Evolutionary conservation across 345 rosid genomes (phyloP), one percentile per base, ranked within the genome.

Genomic region (Abelmoschus esculentus): DNA sequence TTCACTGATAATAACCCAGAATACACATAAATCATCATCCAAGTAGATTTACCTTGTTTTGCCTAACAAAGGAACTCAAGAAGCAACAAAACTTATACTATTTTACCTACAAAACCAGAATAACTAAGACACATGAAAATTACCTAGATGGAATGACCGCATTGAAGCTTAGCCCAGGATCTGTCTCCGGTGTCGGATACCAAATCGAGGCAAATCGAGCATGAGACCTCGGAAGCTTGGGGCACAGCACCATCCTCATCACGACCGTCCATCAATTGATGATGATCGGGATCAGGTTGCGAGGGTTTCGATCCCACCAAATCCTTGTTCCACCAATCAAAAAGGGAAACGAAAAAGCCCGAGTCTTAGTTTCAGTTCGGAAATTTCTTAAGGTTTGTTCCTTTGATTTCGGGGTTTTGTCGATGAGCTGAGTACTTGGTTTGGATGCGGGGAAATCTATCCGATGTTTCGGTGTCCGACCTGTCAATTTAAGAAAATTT

Each of bases 71-170:
- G 31, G 18, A 38, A 62, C 9, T 38, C 31, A 22, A 44, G 36
- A 55, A 64, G 52, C 7, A 26, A 19, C 5, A 22, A 7, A 61
- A 61, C 29, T 19, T 18, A 1, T 1, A 63, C 26, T 22, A 22
- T 22, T 22, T 22, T 22, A 22, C 26, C 26, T 22, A 22, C 26
- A 63, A 40, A 40, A 46, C 9, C 3, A 17, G 29, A 60, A 67
- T 8, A 49, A 56, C 18, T 13, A 38, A 56, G 2, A 17, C n/a
- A 8, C 49, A 19, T 6, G 47, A 32, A 19, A 22, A 22, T 60
- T 72, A 89, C 91, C 96, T 61, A 89, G 79, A 80, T 87, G 91
- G 55, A 89, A 89, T 89, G 91, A 50, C 91, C 92, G 55, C 96
- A 89, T 66, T 78, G 89, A 70, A 89, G 90, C 81, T 84, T 85